phyloP scores from a whole-genome alignment of 2,329 filamentous ascomycete species.

The Aspergillus ruber region DNA sequence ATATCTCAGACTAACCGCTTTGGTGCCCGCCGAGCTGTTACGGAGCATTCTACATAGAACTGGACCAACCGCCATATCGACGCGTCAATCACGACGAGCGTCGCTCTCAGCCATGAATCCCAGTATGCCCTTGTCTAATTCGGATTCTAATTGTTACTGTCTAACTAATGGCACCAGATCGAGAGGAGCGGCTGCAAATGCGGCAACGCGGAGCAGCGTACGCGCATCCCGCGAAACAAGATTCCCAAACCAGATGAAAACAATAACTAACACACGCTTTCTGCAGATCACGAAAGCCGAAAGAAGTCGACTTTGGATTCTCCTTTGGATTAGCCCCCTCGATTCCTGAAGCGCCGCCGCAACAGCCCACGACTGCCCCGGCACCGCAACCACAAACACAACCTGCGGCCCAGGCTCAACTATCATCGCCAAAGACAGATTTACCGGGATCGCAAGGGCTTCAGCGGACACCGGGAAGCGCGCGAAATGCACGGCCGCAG shows the following conservation, averaged over 20 bases:
- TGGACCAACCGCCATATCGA: constrained; percentile 10
- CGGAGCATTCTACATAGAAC: not conserved
- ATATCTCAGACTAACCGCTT: not conserved
- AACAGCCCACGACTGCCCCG: constrained; percentile 22
- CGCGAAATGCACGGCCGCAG: constrained; percentile 24
- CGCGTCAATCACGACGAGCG: constrained; percentile 25
- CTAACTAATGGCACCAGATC: constrained; percentile 28
- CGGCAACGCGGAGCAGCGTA: constrained; percentile 54
- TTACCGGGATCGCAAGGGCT: constrained; percentile 9
- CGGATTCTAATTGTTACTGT: constrained; percentile 7
- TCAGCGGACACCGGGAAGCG: constrained; percentile 24
- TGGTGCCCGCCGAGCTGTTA: not conserved
- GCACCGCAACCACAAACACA: constrained; percentile 13
- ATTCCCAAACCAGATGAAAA: not conserved
- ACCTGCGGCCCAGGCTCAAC: constrained; percentile 5
- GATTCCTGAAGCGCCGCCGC: constrained; percentile 10
- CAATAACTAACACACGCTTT: constrained; percentile 14
- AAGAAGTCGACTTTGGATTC: constrained; percentile 47
- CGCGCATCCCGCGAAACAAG: constrained; percentile 26
- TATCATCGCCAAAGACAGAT: constrained; percentile 11
- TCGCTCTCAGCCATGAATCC: constrained; percentile 32
- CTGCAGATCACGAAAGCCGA: constrained; percentile 41
- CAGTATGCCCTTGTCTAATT: constrained; percentile 22
- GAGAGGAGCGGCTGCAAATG: constrained; percentile 51
- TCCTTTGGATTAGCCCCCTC: constrained; percentile 35